These are phyloP conservation scores for Globisporangium nodosum DNA, from an alignment of 352 stramenopile genomes.

Conservation along the genomic window DNA sequence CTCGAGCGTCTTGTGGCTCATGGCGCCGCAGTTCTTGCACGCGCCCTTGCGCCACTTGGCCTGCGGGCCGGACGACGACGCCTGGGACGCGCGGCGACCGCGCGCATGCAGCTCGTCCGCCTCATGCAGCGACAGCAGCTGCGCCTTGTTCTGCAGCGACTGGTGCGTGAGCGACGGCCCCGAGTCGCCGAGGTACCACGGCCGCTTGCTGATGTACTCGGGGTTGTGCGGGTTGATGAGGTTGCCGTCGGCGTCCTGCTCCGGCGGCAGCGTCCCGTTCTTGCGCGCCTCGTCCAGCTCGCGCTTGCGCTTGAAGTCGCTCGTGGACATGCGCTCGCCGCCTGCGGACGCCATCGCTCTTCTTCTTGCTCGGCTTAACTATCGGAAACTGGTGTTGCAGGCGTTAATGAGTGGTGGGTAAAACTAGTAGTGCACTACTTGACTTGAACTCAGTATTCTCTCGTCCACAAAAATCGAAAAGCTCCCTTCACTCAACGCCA, in stretches of 20 bases:
- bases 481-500: neutral
- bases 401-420: too few species aligned
- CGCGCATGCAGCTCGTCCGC: conserved; percentile 77
- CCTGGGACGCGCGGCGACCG: conserved; percentile 17
- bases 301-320: conserved; percentile 85
- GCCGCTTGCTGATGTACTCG: conserved; percentile 98
- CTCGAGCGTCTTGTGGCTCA: conserved; percentile 89
- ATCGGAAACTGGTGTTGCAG: too few species aligned
- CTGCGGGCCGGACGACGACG: neutral
- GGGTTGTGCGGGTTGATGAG: conserved; percentile 99
- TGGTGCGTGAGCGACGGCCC: conserved; percentile 95
- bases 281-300: conserved; percentile 89
- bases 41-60: conserved; percentile 86
- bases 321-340: conserved; percentile 65
- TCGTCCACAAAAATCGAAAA: neutral
- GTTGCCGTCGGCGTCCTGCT: conserved; percentile 89
- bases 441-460: neutral
- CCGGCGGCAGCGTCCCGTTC: conserved; percentile 80
- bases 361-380: neutral
- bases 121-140: conserved; percentile 87
- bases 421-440: neutral
- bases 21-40: conserved; percentile 94
- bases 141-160: conserved; percentile 88
- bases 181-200: conserved; percentile 97
- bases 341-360: conserved; percentile 51